Evolutionary conservation across 495 filamentous ascomycete genomes (phyloP), one percentile per base, ranked within the genome.

Genomic region (Chaetomium tenue): DNA sequence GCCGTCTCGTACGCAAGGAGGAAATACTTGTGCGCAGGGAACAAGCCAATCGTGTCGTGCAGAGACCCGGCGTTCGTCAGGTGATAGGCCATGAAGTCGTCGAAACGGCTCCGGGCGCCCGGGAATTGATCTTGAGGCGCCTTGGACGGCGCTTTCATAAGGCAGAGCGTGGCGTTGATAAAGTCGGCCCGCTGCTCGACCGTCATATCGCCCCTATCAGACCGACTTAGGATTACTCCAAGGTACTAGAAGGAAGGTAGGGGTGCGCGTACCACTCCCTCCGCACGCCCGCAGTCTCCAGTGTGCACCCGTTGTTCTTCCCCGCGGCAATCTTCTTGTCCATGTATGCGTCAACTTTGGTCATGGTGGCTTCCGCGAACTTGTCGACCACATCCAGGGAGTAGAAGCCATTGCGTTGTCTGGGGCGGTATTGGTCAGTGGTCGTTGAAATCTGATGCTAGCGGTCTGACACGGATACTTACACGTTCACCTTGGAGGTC

Each of bases 21-120:
- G 70, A 84, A 90, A 72, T 88, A 87, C 39, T 87, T 80, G 72
- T 89, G 83, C 18, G 13, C 55, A 61, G 83, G 75, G 37, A 91
- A 78, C 70, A 91, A 84, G 63, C 84, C 82, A 13, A 84, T 83
- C 13, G 79, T 83, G 54, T 82, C 77, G 63, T 83, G 84, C 58
- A 85, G 77, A 66, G 82, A 76, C 12, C 76, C 77, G 2, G 79
- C 82, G 56, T 73, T 70, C 28, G 74, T 75, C 66, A 74, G 72
- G 52, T 82, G 81, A 62, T 70, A 82, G 63, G 79, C 79, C 48
- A 83, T 79, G 63, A 84, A 86, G 57, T 86, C 84, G 66, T 85
- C 81, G n/a, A 73, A 81, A 3, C 83, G 79, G 63, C 71, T 79
- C 37, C 76, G 63, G 3, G 80, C 82, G 3, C 82, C 82, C 0